Percentiles rank a stretch among this genome's conserved stretches.
These are phyloP conservation scores for Bonia amplexicaulis DNA, from an alignment of 176 grass and related monocot genomes.

Conservation along the genomic window DNA sequence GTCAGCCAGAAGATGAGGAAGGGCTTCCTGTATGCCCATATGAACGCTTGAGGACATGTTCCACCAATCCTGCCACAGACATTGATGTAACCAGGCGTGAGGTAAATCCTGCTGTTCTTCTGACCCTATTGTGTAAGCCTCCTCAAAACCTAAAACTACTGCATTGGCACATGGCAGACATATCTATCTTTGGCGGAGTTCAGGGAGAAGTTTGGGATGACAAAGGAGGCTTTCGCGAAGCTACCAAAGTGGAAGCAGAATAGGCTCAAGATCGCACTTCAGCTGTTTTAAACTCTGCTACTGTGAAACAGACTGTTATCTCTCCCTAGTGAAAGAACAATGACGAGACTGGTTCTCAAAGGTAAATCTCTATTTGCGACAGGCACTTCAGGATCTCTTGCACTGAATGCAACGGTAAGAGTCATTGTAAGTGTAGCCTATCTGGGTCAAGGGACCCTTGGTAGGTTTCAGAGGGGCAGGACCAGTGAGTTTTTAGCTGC, in stretches of 20 bases:
- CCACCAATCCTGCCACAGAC: conserved; percentile 57
- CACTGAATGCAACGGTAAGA: neutral
- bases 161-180: conserved; percentile 42
- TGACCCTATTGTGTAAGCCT: neutral
- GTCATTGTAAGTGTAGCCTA: conserved; percentile 18
- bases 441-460: conserved; percentile 37
- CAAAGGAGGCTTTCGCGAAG: conserved; percentile 87
- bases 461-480: conserved; percentile 39
- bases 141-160: neutral
- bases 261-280: conserved; percentile 89
- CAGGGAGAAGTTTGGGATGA: conserved; percentile 81
- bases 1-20: conserved; percentile 57
- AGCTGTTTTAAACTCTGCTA: conserved; percentile 59
- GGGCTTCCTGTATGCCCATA: conserved; percentile 71
- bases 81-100: conserved; percentile 81
- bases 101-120: conserved; percentile 42
- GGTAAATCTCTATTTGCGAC: neutral
- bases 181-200: conserved; percentile 77
- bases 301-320: neutral
- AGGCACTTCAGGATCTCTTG: neutral
- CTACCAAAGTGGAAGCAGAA: conserved; percentile 98
- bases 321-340: conserved; percentile 21
- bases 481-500: conserved; percentile 88
- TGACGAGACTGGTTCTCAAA: conserved; percentile 13
- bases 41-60: conserved; percentile 66